Evolutionary conservation across 176 grass and related monocot species (phyloP).

Genomic region (Thinopyrum elongatum): DNA sequence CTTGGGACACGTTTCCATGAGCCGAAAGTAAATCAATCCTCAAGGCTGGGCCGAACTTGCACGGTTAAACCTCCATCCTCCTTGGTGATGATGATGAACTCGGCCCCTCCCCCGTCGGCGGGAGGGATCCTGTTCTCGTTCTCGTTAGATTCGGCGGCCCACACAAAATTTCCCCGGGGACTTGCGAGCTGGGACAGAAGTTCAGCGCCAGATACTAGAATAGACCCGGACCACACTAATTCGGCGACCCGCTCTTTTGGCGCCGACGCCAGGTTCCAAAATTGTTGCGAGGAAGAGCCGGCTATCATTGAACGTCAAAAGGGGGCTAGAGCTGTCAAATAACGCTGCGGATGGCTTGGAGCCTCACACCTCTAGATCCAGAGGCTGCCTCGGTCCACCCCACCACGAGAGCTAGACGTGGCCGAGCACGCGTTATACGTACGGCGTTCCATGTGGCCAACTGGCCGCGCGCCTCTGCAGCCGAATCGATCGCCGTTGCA

Average conservation of each 20-base stretch:
- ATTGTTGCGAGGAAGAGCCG: not conserved
- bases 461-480: not conserved
- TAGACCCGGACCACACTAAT: not conserved
- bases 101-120: no score
- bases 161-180: not conserved
- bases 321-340: not conserved
- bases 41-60: no score
- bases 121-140: no score
- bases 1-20: no score
- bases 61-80: no score
- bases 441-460: not conserved
- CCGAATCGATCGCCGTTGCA: not conserved
- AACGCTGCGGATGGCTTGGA: not conserved
- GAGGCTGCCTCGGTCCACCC: not conserved
- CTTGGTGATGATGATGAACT: no score
- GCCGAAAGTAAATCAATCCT: no score
- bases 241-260: not conserved
- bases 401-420: not conserved
- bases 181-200: not conserved
- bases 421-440: not conserved
- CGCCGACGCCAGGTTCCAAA: not conserved
- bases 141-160: no score
- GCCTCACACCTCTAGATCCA: not conserved
- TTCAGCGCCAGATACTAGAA: not conserved
- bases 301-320: not conserved